These are phyloP conservation scores for Fusarium annulatum DNA, from an alignment of 2,329 filamentous ascomycete species.

Conservation along the genomic window DNA sequence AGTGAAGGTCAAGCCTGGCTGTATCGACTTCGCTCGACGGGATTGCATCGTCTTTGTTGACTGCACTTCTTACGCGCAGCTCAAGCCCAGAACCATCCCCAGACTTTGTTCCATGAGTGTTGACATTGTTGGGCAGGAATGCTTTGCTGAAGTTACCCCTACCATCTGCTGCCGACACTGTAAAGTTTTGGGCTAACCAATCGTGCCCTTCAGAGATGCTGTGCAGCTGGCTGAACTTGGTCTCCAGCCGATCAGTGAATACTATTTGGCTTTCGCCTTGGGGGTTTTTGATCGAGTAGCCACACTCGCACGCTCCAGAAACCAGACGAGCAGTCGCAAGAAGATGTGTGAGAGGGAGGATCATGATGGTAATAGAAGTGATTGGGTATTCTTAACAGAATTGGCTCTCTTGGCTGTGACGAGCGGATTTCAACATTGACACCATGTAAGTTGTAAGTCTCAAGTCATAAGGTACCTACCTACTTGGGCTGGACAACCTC, in stretches of 20 bases:
- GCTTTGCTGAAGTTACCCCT: slow-evolving; percentile 75
- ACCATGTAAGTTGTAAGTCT: neutral
- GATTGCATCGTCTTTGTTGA: slow-evolving; percentile 62
- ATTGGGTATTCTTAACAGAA: neutral
- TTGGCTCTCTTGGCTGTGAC: neutral
- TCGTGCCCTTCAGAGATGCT: slow-evolving; percentile 63
- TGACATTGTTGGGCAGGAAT: slow-evolving; percentile 67
- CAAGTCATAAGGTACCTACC: neutral
- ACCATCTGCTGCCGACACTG: slow-evolving; percentile 66
- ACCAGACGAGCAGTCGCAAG: slow-evolving; percentile 26
- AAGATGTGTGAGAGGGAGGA: slow-evolving; percentile 9
- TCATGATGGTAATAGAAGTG: slow-evolving; percentile 14
- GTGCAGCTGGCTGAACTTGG: slow-evolving; percentile 72
- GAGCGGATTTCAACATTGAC: neutral
- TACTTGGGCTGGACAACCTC: too few relatives aligned
- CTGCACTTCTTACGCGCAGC: slow-evolving; percentile 63
- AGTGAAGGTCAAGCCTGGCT: slow-evolving; percentile 70
- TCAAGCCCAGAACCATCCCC: slow-evolving; percentile 59
- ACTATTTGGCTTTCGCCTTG: slow-evolving; percentile 57
- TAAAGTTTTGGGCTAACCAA: slow-evolving; percentile 77
- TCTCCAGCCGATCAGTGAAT: slow-evolving; percentile 78
- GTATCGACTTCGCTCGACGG: slow-evolving; percentile 73
- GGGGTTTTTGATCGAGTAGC: slow-evolving; percentile 67
- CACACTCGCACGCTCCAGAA: slow-evolving; percentile 73
- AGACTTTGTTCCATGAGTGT: slow-evolving; percentile 50